A percentile compares a stretch with the other conserved stretches of the same genome.
These are phyloP conservation scores for Tolypocladium guangdongense DNA, from an alignment of 2,329 filamentous ascomycete genomes.

Conservation along the genomic window DNA sequence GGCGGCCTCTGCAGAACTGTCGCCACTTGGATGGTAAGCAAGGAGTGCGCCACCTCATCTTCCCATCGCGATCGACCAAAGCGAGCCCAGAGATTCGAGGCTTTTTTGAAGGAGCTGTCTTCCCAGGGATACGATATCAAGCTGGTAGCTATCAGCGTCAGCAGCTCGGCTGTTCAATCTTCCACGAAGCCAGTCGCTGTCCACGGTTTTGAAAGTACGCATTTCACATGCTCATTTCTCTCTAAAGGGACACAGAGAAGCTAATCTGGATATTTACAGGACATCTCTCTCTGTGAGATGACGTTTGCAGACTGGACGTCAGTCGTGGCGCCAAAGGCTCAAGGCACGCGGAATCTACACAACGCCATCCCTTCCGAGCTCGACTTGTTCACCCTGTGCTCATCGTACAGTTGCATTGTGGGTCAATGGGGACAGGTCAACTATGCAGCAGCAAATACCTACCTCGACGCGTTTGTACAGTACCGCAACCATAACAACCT, in stretches of 20 bases:
- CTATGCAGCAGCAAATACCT: slow-evolving; percentile 29
- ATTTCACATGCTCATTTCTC: neutral
- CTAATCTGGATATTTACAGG: neutral
- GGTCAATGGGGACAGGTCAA: slow-evolving; percentile 23
- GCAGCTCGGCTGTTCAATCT: slow-evolving; percentile 8
- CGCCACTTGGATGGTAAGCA: slow-evolving; percentile 18
- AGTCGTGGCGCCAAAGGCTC: slow-evolving; percentile 17
- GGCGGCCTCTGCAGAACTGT: slow-evolving; percentile 20
- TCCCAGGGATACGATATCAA: slow-evolving; percentile 13
- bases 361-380: slow-evolving; percentile 8
- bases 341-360: slow-evolving; percentile 25
- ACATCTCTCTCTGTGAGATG: slow-evolving; percentile 16
- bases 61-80: slow-evolving; percentile 16
- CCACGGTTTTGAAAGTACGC: slow-evolving; percentile 22
- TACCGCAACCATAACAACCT: slow-evolving; percentile 23
- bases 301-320: slow-evolving; percentile 17
- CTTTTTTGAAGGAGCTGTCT: slow-evolving; percentile 12
- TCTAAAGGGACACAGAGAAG: neutral
- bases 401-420: slow-evolving; percentile 14
- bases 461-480: slow-evolving; percentile 26
- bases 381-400: slow-evolving; percentile 24
- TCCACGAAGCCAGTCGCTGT: slow-evolving; percentile 19
- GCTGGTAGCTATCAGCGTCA: slow-evolving; percentile 22
- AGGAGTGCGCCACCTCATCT: slow-evolving; percentile 16
- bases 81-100: slow-evolving; percentile 3